Evolutionary conservation across 2,329 filamentous ascomycete species (phyloP).

Genomic region (Trichoderma sp.): DNA sequence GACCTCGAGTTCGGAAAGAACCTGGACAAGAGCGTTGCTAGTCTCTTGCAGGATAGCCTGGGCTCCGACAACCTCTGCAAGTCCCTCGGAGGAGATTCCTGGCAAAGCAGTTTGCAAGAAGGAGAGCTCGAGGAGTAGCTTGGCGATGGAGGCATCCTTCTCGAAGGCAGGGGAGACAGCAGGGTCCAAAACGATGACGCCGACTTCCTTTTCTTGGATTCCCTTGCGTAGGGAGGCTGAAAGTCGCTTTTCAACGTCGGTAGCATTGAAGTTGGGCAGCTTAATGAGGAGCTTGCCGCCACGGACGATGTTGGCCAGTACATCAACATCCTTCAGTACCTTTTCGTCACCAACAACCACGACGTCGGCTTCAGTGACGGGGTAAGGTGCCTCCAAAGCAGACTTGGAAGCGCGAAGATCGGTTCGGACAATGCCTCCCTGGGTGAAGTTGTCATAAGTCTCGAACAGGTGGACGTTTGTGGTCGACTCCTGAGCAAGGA

Average conservation of each 20-base stretch:
- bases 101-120: conserved; percentile 79
- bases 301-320: conserved; percentile 68
- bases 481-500: conserved; percentile 72
- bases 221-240: conserved; percentile 69
- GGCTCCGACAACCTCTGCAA: conserved; percentile 59
- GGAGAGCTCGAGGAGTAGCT: conserved; percentile 73
- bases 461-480: conserved; percentile 63
- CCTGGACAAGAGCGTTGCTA: conserved; percentile 67
- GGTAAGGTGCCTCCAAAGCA: conserved; percentile 81
- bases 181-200: conserved; percentile 76
- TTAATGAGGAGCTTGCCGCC: conserved; percentile 74
- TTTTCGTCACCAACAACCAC: conserved; percentile 77
- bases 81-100: conserved; percentile 60
- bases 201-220: conserved; percentile 67
- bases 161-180: conserved; percentile 67
- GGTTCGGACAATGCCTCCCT: conserved; percentile 78
- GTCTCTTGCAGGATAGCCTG: conserved; percentile 56
- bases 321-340: conserved; percentile 75
- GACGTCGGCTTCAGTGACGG: conserved; percentile 76
- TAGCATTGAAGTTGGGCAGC: conserved; percentile 78
- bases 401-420: conserved; percentile 84
- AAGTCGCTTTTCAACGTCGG: conserved; percentile 86
- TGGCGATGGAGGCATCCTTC: conserved; percentile 63
- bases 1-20: conserved; percentile 72
- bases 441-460: conserved; percentile 64